These are phyloP conservation scores for Geum urbanum DNA, from an alignment of 306 rosid genomes.

Conservation along the genomic window DNA sequence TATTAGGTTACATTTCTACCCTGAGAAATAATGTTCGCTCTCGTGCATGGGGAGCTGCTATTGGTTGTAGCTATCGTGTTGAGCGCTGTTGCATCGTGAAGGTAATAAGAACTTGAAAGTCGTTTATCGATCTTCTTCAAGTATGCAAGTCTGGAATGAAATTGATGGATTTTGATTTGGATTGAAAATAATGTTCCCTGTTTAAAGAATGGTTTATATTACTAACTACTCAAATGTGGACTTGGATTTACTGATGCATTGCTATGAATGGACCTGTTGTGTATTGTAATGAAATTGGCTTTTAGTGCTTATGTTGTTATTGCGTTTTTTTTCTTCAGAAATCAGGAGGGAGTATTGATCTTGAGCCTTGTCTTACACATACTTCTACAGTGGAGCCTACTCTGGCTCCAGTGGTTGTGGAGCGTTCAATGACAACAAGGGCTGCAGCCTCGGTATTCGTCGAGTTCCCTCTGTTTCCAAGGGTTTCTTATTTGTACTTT, in stretches of 20 bases:
- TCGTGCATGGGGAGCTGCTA: slow-evolving; percentile 99
- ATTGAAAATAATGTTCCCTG: too few species aligned
- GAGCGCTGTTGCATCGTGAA: slow-evolving; percentile 93
- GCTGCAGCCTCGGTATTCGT: slow-evolving; percentile 90
- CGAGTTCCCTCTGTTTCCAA: slow-evolving; percentile 21
- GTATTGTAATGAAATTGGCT: slow-evolving; percentile 19
- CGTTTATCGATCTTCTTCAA: slow-evolving; percentile 12
- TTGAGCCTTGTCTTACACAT: slow-evolving; percentile 91
- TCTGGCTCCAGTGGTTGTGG: slow-evolving; percentile 87
- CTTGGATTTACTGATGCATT: slow-evolving; percentile 6
- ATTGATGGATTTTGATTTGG: too few species aligned
- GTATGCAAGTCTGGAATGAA: not conserved
- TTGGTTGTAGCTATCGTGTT: slow-evolving; percentile 87
- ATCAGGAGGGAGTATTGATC: slow-evolving; percentile 92
- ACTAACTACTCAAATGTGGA: slow-evolving; percentile 15
- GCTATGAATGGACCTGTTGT: not conserved
- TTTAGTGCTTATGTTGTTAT: slow-evolving; percentile 24
- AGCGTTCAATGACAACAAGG: slow-evolving; percentile 95
- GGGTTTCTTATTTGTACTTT: slow-evolving; percentile 13
- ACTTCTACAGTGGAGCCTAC: slow-evolving; percentile 94
- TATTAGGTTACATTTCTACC: slow-evolving; percentile 80
- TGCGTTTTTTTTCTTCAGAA: slow-evolving; percentile 49
- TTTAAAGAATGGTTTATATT: not conserved
- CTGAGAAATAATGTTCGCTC: slow-evolving; percentile 92
- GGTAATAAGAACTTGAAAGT: slow-evolving; percentile 41